These are phyloP conservation scores for Clitopilus hobsonii DNA, from an alignment of 768 basidiomycete species.

Conservation along the genomic window DNA sequence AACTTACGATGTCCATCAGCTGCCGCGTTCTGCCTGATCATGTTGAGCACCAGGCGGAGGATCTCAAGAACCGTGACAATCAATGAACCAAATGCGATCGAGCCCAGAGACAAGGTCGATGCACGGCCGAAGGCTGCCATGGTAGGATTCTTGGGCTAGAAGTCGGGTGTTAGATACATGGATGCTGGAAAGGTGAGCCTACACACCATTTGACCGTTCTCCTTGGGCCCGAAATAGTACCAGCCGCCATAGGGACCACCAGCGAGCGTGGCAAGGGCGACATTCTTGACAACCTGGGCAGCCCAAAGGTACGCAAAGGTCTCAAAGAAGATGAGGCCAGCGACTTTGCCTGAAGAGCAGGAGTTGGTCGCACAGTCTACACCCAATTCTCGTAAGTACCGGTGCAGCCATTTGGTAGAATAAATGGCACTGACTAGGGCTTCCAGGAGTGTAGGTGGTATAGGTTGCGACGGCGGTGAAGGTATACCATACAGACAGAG, in stretches of 20 bases:
- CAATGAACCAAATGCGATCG: slow-evolving; percentile 80
- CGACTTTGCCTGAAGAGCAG: slow-evolving; percentile 73
- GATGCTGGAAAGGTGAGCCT: slow-evolving; percentile 5
- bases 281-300: slow-evolving; percentile 76
- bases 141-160: slow-evolving; percentile 67
- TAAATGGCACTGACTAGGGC: slow-evolving; percentile 47
- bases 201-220: slow-evolving; percentile 57
- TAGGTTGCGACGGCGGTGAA: slow-evolving; percentile 70
- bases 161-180: not conserved
- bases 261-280: slow-evolving; percentile 73
- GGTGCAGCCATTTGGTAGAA: no score
- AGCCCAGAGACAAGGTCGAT: slow-evolving; percentile 75
- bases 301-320: slow-evolving; percentile 87
- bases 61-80: slow-evolving; percentile 80
- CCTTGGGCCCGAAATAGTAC: slow-evolving; percentile 83
- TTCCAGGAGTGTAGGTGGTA: slow-evolving; percentile 76
- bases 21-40: slow-evolving; percentile 53
- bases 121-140: slow-evolving; percentile 67
- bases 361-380: slow-evolving; percentile 42
- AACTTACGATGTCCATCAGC: slow-evolving; percentile 63
- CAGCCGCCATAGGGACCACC: slow-evolving; percentile 75
- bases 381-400: not conserved
- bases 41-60: slow-evolving; percentile 54
- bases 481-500: slow-evolving; percentile 72
- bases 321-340: slow-evolving; percentile 73